Conservation (phyloP, 495 filamentous ascomycete species). For the Xylaria scruposa region DNA sequence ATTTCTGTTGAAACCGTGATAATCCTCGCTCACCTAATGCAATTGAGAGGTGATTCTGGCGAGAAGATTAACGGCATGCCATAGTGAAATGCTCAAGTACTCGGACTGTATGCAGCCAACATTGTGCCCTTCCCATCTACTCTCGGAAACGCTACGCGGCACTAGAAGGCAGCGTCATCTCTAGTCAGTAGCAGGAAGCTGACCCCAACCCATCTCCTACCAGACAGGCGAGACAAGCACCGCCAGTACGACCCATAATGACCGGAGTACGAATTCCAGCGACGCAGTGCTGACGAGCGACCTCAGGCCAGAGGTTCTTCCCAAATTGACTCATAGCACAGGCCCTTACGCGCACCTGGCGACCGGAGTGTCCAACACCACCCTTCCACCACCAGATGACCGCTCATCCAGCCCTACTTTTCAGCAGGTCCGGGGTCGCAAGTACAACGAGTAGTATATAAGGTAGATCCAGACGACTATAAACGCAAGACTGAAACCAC, state of each 20-base stretch:
- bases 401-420: constrained; percentile 44
- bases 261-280: constrained; percentile 69
- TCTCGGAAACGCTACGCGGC: constrained; percentile 29
- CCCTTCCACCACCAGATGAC: constrained; percentile 46
- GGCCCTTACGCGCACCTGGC: constrained; percentile 46
- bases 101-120: constrained; percentile 52
- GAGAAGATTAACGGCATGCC: constrained; percentile 43
- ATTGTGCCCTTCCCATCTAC: constrained; percentile 48
- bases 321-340: constrained; percentile 66
- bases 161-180: constrained; percentile 30
- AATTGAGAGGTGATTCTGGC: constrained; percentile 49
- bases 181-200: constrained; percentile 43
- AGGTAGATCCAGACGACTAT: constrained; percentile 49
- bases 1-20: constrained; percentile 49
- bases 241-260: constrained; percentile 54
- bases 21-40: constrained; percentile 46
- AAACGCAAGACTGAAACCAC: constrained; percentile 63
- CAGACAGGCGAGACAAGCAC: constrained; percentile 41
- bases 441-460: constrained; percentile 42
- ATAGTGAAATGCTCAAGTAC: constrained; percentile 33
- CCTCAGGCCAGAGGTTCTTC: constrained; percentile 67
- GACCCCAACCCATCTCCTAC: constrained; percentile 43
- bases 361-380: constrained; percentile 52
- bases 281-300: constrained; percentile 65
- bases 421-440: constrained; percentile 47